phyloP scores from a whole-genome alignment of 768 basidiomycete genomes.

The Suillus occidentalis region DNA sequence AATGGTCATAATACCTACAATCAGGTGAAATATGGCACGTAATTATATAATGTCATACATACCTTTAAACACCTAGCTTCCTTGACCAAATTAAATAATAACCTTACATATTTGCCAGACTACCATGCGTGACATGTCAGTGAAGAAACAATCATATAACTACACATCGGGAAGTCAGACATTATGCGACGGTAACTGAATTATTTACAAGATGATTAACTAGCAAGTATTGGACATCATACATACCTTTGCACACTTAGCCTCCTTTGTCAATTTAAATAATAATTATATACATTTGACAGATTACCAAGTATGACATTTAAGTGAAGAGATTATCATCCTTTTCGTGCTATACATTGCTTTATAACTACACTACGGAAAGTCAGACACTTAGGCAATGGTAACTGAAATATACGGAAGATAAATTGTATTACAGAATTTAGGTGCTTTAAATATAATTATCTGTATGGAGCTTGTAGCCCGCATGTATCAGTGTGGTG shows the following conservation, averaged over 20 bases:
- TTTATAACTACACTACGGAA: background rate
- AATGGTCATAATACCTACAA: background rate
- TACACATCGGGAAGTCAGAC: background rate
- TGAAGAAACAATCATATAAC: background rate
- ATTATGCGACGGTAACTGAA: background rate
- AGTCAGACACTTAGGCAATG: background rate
- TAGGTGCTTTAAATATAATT: background rate
- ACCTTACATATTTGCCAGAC: background rate
- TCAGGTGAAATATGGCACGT: background rate
- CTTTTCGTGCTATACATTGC: too few relatives aligned
- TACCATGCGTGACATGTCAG: background rate
- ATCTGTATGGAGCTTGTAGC: background rate
- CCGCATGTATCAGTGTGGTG: background rate
- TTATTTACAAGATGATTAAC: background rate
- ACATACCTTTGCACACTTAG: background rate
- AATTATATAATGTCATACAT: background rate
- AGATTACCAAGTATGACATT: background rate
- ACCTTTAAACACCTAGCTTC: constrained; percentile 1
- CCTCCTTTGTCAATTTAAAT: background rate
- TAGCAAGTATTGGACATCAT: background rate
- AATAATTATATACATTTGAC: background rate
- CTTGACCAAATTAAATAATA: background rate
- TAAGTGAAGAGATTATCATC: background rate
- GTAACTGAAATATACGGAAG: background rate
- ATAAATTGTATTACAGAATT: background rate